Base-by-base conservation (phyloP, 2,329 filamentous ascomycete genomes). In the Botryotinia convoluta region DNA sequence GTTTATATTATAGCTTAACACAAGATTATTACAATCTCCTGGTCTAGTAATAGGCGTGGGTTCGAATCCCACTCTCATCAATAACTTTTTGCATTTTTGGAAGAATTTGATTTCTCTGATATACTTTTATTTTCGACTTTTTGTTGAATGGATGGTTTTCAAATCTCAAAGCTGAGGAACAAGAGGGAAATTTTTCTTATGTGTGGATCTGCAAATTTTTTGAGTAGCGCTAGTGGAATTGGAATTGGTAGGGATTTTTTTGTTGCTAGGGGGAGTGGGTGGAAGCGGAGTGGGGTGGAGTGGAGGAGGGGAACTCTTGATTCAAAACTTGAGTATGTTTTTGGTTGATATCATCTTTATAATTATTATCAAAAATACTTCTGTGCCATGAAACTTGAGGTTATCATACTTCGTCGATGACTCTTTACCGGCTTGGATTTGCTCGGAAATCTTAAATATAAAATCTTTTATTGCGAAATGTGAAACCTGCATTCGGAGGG, bases 11-110 rank as follows among this genome's bases (percentile, higher is more conserved):
- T 29, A 39, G 10, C 35, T 57, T 68, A 57, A 57, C 35, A 68
- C 0, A 29, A 9, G 35, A 32, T 68, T 57, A 1, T 57, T 0
- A 32, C 18, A 42, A 57, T 57, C 65, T 68, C 65, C 65, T 68
- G 65, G 65, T 68, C 65, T 68, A 32, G 65, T 29, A 68, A 68
- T 32, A 57, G 65, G 65, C 65, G 65, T 68, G 65, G 65, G 48
- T 68, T 68, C 65, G 48, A 68, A 68, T 68, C 48, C 48, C 48
- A 68, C 48, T 57, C 65, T 68, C 65, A 57, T 57, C 65, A 68
- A 1, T 57, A 42, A 1, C 20, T 37, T 57, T 65, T 68, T 57
- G 16, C 2, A 29, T 44, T 32, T 63, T 32, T 44, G 16, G 18
- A 2, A 2, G 37, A 10, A 39, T 62, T 32, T 10, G 26, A n/a